Evolutionary conservation across 2,329 filamentous ascomycete species (phyloP), one percentile per base, ranked within the genome.

Genomic region (Fusarium papillatum): DNA sequence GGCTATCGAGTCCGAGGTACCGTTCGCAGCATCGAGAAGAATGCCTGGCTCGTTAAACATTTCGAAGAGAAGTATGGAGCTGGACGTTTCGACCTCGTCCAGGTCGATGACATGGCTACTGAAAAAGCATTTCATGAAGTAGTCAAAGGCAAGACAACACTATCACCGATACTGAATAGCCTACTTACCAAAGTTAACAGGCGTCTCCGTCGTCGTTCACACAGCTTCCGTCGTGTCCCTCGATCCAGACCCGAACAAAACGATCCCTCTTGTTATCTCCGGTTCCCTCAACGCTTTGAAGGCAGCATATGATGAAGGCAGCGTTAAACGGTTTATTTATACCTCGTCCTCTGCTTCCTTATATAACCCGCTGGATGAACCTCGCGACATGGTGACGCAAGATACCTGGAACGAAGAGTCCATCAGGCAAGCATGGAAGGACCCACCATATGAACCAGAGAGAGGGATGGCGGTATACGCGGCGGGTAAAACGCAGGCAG

Each of bases 1-100:
- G 85, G 86, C 17, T 87, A 85, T 72, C 80, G 80, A 13, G 86
- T 88, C 17, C 83, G 85, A 22, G 86, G 86, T 2, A 86, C 85
- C 2, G 83, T 84, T 22, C 84, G 86, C 10, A 74, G 80, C 68
- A 36, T 71, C 0, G 71, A 77, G 16, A 85, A 83, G 70, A 79
- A 77, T 60, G 68, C 76, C 8, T 85, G 83, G 81, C 31, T 83
- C 10, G 57, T 36, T 5, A 68, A 76, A 1, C 63, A 79, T 7
- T 82, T 82, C 34, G 80, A 81, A n/a, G 71, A 81, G 22, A 77
- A 78, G 17, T 81, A 83, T 66, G 82, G 81, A 11, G 22, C 53
- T 0, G 83, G 80, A 24, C 72, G 71, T 5, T 83, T 86, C 38
- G 81, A 84, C 38, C 39, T 84, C 1, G 72, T 80, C 9, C 65